Evolutionary conservation across 805 yeast species (phyloP), one percentile per base, ranked within the genome.

Genomic region (Hanseniaspora thailandica): DNA sequence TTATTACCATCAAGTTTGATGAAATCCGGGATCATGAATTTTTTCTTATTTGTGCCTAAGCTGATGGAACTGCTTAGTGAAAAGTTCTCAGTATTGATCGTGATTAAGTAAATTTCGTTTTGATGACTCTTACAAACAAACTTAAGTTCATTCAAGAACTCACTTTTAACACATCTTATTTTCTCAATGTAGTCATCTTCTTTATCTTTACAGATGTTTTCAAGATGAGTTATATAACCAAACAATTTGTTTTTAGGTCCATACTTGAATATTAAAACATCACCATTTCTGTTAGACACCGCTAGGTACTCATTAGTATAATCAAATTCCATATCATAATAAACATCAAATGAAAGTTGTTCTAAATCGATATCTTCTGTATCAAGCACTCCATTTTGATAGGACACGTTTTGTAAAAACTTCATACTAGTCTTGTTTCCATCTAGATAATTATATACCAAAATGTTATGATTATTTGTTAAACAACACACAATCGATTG

Each of bases 121-220:
- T 45, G 19, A 31, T 45, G n/a, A 44, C 52, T 12, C 33, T 39
- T 19, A 60, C 10, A 19, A 63, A 62, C 13, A 64, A 49, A 8
- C 63, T 62, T 28, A 3, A 35, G 12, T 8, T 26, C 12, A 26
- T 65, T 2, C 60, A 34, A 10, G 59, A 47, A 22, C 20, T 44
- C 36, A 20, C 38, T 19, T n/a, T 19, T 15, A 4, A 40, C 26
- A 19, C 15, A n/a, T 47, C 34, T 40, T 23, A 46, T 15, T 10
- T 63, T 48, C 22, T 61, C 63, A 28, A 61, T 57, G 3, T 48
- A 47, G 45, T 64, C 68, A 41, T 64, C 65, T 7, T 67, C 67
- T 1, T 58, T 61, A 4, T 63, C 51, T 19, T 31, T 46, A 13
- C 50, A 38, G 2, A 64, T 64, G n/a, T 55, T 54, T 6, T 61